Evolutionary conservation across 1,284 basidiomycete species (phyloP).

Genomic region (Ceraceosorus bombacis): DNA sequence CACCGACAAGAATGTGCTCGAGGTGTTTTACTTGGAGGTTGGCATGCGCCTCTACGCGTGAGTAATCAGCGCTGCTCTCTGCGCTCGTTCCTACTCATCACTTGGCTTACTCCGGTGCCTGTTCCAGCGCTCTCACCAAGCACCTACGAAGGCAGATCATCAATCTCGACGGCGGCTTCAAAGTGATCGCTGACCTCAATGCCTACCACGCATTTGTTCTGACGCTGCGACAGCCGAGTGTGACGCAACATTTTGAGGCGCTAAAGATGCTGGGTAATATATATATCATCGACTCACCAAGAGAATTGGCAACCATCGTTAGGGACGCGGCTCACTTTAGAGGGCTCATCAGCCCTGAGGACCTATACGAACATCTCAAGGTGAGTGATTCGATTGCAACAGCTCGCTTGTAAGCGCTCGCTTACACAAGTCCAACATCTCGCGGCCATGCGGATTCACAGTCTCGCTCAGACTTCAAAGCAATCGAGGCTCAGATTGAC

Average conservation of each 20-base stretch:
- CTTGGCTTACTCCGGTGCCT: background rate
- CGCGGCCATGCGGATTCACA: background rate
- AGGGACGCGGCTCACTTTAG: slow-evolving; percentile 88
- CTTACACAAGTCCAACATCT: background rate
- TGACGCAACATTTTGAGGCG: slow-evolving; percentile 79
- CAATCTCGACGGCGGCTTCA: slow-evolving; percentile 83
- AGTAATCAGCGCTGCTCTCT: slow-evolving; percentile 29
- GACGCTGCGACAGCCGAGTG: slow-evolving; percentile 54
- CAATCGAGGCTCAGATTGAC: slow-evolving; percentile 42
- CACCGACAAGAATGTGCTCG: slow-evolving; percentile 88
- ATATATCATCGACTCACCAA: slow-evolving; percentile 62
- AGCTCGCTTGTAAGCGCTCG: background rate
- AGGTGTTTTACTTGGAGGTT: slow-evolving; percentile 96
- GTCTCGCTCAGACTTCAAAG: slow-evolving; percentile 36
- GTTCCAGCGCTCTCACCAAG: slow-evolving; percentile 74
- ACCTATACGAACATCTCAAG: slow-evolving; percentile 49
- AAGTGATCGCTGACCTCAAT: slow-evolving; percentile 91
- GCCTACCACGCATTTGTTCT: slow-evolving; percentile 80
- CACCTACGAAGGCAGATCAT: slow-evolving; percentile 96
- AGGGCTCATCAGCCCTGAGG: slow-evolving; percentile 81
- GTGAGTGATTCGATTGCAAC: slow-evolving; percentile 4
- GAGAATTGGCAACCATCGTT: slow-evolving; percentile 88
- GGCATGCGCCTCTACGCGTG: slow-evolving; percentile 83
- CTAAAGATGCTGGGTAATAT: slow-evolving; percentile 95
- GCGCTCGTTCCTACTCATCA: no score